These are phyloP conservation scores for Fusarium irregulare DNA, from an alignment of 2,329 filamentous ascomycete species.

Conservation along the genomic window DNA sequence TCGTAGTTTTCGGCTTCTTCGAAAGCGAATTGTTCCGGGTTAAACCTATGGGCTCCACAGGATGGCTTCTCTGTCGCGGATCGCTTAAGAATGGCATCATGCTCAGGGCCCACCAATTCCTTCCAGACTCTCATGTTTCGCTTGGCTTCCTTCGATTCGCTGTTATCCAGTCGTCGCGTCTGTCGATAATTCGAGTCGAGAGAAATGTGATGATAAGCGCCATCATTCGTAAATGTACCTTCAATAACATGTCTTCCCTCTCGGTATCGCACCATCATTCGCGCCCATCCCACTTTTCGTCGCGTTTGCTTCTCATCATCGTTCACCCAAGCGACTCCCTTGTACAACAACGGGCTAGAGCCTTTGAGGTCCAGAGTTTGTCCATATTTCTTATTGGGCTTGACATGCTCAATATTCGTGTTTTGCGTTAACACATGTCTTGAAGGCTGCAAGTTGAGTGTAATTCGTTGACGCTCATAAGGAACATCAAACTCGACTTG, in stretches of 20 bases:
- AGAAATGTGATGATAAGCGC: constrained; percentile 29
- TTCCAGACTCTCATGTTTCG: constrained; percentile 35
- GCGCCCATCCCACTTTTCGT: constrained; percentile 22
- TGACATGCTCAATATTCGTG: constrained; percentile 22
- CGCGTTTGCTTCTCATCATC: constrained; percentile 1
- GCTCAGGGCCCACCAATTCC: background rate
- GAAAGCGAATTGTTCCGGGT: background rate
- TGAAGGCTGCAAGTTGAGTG: constrained; percentile 23
- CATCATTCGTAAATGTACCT: constrained; percentile 33
- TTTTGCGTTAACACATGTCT: constrained; percentile 25
- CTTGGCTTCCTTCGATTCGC: background rate
- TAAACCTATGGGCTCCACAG: background rate
- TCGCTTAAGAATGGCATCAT: background rate
- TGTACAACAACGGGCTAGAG: constrained; percentile 16
- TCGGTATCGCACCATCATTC: constrained; percentile 27
- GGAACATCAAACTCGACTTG: constrained; percentile 27
- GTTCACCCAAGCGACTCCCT: constrained; percentile 11
- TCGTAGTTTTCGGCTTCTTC: background rate
- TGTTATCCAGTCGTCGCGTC: background rate
- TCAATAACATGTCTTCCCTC: constrained; percentile 17
- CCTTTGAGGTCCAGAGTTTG: background rate
- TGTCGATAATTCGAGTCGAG: constrained; percentile 27
- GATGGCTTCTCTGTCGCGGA: background rate
- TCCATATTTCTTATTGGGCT: background rate
- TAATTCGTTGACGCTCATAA: constrained; percentile 8